Base-by-base conservation (phyloP, 805 yeast species). In the Nakazawaea anatomiae region DNA sequence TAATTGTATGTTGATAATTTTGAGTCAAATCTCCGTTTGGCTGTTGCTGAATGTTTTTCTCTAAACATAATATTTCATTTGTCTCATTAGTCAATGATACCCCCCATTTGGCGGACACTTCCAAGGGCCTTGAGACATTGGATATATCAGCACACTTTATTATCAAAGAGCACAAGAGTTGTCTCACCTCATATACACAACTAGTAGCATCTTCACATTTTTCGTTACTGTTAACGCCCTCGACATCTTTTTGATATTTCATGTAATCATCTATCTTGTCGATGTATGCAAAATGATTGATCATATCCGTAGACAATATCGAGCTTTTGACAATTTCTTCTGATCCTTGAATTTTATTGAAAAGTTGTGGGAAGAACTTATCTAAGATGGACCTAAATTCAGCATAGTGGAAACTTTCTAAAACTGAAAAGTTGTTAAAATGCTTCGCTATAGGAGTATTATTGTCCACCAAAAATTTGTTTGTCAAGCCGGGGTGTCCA, bases 401-500 rank as follows among this genome's bases (percentile, higher is more conserved):
- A 6, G 84, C 75, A 8, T 81, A 74, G 66, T 94, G 99, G 69
- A 80, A 90, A 61, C 82, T 81, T 67, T 94, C 99, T 58, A 94
- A 73, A 1, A 87, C 85, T 6, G 92, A 84, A 48, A 79, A 69
- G 55, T 82, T 82, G 46, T 81, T 72, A 68, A 80, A 91, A 12
- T 79, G 59, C 50, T 67, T 63, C 2, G 92, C 79, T 28, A 89
- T 73, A 9, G 89, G 89, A 0, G 94, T 76, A 7, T 74, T 64
- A 58, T 80, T 64, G 52, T 77, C 72, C 28, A 73, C 69, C 64
- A 92, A 69, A 56, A 89, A 82, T 38, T 80, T 79, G 65, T 89
- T 89, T 11, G 96, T 89, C n/a, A 90, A 81, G 1, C 98, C 99
- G 0, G 98, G 98, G 66, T 94, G 99, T 27, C 97, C 96, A 34